Base-by-base conservation (phyloP, 495 filamentous ascomycete species). In the Penicillium desertorum region DNA sequence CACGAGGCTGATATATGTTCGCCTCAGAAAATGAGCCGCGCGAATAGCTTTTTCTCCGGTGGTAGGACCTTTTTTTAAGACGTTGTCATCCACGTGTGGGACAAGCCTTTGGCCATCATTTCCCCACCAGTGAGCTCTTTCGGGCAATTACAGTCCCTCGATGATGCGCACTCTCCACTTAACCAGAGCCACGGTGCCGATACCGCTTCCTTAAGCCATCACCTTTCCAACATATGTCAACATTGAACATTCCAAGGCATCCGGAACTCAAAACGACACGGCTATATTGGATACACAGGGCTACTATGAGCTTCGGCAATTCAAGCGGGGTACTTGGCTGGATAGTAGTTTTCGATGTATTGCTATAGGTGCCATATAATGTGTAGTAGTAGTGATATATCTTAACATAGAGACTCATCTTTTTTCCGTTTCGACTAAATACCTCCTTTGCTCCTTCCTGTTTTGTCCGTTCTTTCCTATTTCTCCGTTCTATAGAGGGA, bases 31-130 rank as follows among this genome's bases (percentile, higher is more conserved):
- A 27, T 29, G 34, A 39, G 22, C 37, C 27, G 37, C 14, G 9
- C 19, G 11, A 16, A 25, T 37, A 14, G 16, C n/a, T 23, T 37
- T 37, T 32, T 25, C 27, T 9, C 11, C 7, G 32, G n/a, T 12
- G 42, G 43, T 47, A 55, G 27, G 32, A 23, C 7, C n/a, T 30
- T 14, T 17, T 17, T 49, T 52, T 5, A 19, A 43, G 8, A 9
- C 50, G 19, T 30, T 52, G 16, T 23, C 23, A 19, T 8, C n/a
- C 32, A 56, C 23, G 20, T 49, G 54, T 48, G 36, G 7, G 30
- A 47, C 30, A 41, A 49, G 45, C 54, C 42, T 56, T 50, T 54
- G 4, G 2, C 36, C 45, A 22, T 59, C 25, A n/a, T 30, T 39
- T 39, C 48, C 42, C 52, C 45, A 44, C 45, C n/a, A 8, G 0